A percentile compares a stretch with the other conserved stretches of the same genome.
These are phyloP conservation scores for Bondarzewia mesenterica DNA, from an alignment of 1,284 basidiomycete genomes.

Conservation along the genomic window DNA sequence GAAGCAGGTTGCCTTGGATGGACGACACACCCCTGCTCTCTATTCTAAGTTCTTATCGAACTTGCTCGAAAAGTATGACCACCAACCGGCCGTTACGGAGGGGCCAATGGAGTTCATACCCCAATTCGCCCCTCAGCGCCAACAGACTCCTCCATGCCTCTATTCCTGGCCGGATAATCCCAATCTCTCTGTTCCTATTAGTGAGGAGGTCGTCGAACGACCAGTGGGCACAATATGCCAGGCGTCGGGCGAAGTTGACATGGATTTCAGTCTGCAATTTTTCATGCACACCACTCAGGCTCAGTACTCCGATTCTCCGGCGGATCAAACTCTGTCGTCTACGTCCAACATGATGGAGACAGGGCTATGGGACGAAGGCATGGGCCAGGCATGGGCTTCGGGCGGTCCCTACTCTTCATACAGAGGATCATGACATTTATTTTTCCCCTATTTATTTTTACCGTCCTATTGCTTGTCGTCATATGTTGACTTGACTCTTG, in stretches of 20 bases:
- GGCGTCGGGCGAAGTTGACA: neutral
- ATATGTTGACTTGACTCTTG: too few species aligned
- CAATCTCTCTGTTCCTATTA: neutral
- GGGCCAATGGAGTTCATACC: neutral
- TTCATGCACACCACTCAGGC: neutral
- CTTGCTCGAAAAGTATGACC: constrained; percentile 32
- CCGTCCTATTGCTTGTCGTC: too few species aligned
- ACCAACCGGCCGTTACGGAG: neutral
- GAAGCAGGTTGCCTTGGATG: constrained; percentile 17
- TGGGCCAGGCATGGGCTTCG: too few species aligned
- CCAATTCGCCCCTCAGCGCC: neutral
- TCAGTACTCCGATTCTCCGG: neutral
- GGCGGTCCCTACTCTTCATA: too few species aligned
- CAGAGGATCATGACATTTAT: too few species aligned
- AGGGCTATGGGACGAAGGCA: too few species aligned
- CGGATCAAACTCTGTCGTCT: too few species aligned
- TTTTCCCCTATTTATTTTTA: too few species aligned
- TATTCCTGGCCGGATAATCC: constrained; percentile 2
- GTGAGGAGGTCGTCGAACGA: neutral
- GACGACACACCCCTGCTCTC: constrained; percentile 13
- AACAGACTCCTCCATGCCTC: neutral
- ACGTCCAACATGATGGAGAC: too few species aligned
- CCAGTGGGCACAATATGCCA: neutral
- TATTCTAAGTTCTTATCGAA: constrained; percentile 44
- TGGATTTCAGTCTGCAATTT: constrained; percentile 4